Percentiles rank a stretch among this genome's conserved stretches.
These are phyloP conservation scores for Talaromyces islandicus DNA, from an alignment of 2,329 filamentous ascomycete species.

Conservation along the genomic window DNA sequence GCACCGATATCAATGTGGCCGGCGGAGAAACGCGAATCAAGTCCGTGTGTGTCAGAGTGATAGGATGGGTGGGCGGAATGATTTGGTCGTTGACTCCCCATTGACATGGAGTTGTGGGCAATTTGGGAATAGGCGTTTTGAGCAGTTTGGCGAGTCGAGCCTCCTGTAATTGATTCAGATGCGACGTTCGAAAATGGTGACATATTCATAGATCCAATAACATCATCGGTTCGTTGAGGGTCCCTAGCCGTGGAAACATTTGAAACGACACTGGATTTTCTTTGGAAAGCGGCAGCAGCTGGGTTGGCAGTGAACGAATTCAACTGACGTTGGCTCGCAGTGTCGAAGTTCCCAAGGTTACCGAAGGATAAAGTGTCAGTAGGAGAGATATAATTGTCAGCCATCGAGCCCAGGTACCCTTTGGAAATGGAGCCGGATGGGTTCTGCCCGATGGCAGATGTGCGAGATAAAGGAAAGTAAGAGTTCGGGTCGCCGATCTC, in stretches of 20 bases:
- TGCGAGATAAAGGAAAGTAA: conserved; percentile 43
- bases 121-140: conserved; percentile 26
- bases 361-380: conserved; percentile 26
- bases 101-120: conserved; percentile 29
- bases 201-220: conserved; percentile 23
- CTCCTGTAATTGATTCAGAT: conserved; percentile 22
- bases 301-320: conserved; percentile 21
- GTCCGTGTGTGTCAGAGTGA: conserved; percentile 32
- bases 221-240: conserved; percentile 23
- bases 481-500: conserved; percentile 41
- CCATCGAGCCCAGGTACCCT: conserved; percentile 26
- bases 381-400: conserved; percentile 28
- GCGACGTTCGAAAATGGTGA: conserved; percentile 23
- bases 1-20: conserved; percentile 25
- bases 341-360: conserved; percentile 26
- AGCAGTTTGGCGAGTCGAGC: conserved; percentile 16
- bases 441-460: conserved; percentile 40
- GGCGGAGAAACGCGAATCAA: conserved; percentile 23
- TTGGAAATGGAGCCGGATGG: conserved; percentile 24
- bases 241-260: conserved; percentile 24
- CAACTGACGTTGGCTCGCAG: conserved; percentile 22
- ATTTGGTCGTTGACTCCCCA: conserved; percentile 24
- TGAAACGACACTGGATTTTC: conserved; percentile 24
- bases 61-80: conserved; percentile 35
- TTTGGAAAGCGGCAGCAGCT: conserved; percentile 23